A percentile compares a stretch with the other conserved stretches of the same genome.
These are phyloP conservation scores for Saccharum spontaneum DNA, from an alignment of 176 grass and related monocot genomes.

Conservation along the genomic window DNA sequence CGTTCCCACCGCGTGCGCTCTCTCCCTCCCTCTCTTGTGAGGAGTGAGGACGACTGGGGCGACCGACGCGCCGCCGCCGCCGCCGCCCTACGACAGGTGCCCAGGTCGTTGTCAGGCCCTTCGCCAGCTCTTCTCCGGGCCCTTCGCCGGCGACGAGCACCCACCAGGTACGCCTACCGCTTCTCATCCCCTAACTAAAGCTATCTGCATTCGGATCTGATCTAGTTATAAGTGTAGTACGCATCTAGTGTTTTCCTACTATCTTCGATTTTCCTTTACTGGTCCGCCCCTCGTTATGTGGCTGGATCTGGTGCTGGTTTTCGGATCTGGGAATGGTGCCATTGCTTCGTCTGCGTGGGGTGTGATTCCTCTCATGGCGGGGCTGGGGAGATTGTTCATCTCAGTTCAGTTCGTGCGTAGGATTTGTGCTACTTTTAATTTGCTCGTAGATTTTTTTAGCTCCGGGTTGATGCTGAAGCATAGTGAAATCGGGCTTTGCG, in stretches of 20 bases:
- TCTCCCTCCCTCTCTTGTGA: not conserved
- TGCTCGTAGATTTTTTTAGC: not conserved
- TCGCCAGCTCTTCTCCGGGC: not conserved
- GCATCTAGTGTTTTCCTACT: not conserved
- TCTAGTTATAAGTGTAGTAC: not conserved
- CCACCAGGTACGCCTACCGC: not conserved
- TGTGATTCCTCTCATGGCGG: not conserved
- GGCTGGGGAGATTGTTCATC: not conserved
- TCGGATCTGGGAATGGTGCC: slow-evolving; percentile 26
- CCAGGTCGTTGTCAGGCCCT: not conserved
- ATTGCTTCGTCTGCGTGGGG: not conserved
- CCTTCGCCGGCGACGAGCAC: not conserved
- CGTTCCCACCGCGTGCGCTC: not conserved
- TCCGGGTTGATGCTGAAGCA: not conserved
- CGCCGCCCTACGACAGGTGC: not conserved
- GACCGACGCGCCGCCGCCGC: not conserved
- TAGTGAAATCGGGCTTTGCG: slow-evolving; percentile 13
- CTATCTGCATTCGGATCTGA: not conserved
- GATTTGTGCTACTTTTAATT: not conserved
- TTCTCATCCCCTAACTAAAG: not conserved
- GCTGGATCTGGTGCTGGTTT: slow-evolving; percentile 24
- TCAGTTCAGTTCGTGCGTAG: not conserved
- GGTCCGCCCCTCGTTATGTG: not conserved
- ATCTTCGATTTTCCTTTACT: not conserved
- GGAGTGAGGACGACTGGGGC: not conserved